Conservation (phyloP, 768 basidiomycete species). For the Butyriboletus loyo region DNA sequence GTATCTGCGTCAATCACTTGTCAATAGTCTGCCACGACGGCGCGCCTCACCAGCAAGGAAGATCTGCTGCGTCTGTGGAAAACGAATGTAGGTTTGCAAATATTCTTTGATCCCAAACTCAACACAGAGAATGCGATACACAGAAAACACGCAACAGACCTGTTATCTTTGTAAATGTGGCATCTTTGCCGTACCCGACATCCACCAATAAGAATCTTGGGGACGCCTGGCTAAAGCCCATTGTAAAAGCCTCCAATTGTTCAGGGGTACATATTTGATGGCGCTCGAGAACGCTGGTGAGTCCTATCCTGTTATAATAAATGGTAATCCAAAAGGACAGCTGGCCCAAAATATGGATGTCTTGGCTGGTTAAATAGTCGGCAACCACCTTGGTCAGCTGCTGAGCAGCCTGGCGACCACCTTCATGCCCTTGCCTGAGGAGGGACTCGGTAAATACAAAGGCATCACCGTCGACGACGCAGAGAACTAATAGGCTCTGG, state of each 20-base stretch:
- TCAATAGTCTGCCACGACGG: not conserved
- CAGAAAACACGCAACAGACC: conserved; percentile 38
- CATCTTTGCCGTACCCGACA: conserved; percentile 61
- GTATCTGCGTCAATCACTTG: conserved; percentile 1
- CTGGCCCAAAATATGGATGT: conserved; percentile 56
- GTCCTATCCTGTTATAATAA: conserved; percentile 62
- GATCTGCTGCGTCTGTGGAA: conserved; percentile 71
- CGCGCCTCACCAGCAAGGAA: conserved; percentile 62
- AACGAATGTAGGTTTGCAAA: conserved; percentile 63
- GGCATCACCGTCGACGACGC: conserved; percentile 71
- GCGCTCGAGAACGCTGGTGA: conserved; percentile 48
- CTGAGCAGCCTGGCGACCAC: conserved; percentile 60
- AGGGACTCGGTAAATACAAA: conserved; percentile 61
- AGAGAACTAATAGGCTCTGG: conserved; percentile 67
- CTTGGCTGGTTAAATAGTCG: conserved; percentile 61
- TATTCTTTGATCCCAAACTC: conserved; percentile 47
- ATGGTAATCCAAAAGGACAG: conserved; percentile 76
- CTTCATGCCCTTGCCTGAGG: conserved; percentile 59
- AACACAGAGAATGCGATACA: not conserved
- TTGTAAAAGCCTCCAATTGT: conserved; percentile 67
- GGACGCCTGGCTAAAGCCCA: conserved; percentile 71
- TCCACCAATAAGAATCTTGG: conserved; percentile 70
- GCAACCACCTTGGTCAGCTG: conserved; percentile 66
- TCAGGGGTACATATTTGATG: conserved; percentile 58
- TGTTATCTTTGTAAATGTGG: conserved; percentile 64